Conservation (phyloP, 371 early-diverging fungal species). For the Homolaphlyctis polyrhiza region DNA sequence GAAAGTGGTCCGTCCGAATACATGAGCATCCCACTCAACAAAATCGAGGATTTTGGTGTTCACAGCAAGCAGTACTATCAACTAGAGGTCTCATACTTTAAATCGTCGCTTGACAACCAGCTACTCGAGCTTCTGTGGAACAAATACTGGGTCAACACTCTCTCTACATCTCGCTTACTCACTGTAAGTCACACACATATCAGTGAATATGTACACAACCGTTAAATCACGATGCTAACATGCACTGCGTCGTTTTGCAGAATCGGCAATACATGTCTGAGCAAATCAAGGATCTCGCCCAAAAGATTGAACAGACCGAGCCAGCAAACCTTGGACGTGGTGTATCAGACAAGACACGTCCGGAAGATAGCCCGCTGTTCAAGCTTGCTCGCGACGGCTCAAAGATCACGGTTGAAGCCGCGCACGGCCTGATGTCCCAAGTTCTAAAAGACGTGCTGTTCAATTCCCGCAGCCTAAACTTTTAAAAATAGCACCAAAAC, state of each 20-base stretch:
- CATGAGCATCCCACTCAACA: slow-evolving; percentile 78
- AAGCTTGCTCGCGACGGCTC: slow-evolving; percentile 34
- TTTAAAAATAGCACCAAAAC: too few relatives aligned
- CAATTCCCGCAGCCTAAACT: slow-evolving; percentile 45
- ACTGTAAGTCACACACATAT: slow-evolving; percentile 55
- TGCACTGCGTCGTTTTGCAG: slow-evolving; percentile 31
- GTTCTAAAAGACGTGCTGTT: slow-evolving; percentile 76
- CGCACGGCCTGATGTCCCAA: slow-evolving; percentile 76
- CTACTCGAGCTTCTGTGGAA: slow-evolving; percentile 91
- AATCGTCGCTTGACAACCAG: slow-evolving; percentile 79
- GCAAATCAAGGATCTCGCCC: slow-evolving; percentile 76
- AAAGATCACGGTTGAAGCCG: slow-evolving; percentile 72
- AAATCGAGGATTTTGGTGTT: slow-evolving; percentile 97
- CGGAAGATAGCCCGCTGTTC: background rate
- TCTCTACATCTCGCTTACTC: slow-evolving; percentile 86
- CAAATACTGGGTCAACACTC: slow-evolving; percentile 94
- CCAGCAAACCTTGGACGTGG: slow-evolving; percentile 6
- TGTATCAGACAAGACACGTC: slow-evolving; percentile 17
- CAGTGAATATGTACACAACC: too few relatives aligned
- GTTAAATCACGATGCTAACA: too few relatives aligned
- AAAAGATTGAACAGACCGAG: slow-evolving; percentile 78
- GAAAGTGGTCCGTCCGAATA: slow-evolving; percentile 49
- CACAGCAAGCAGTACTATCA: slow-evolving; percentile 92
- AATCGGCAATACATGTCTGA: slow-evolving; percentile 75
- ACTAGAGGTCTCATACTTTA: slow-evolving; percentile 88